A percentile compares a stretch with the other conserved stretches of the same genome.
Evolutionary conservation across 441 rosid genomes (phyloP).

Genomic region (Omphalea diandra): DNA sequence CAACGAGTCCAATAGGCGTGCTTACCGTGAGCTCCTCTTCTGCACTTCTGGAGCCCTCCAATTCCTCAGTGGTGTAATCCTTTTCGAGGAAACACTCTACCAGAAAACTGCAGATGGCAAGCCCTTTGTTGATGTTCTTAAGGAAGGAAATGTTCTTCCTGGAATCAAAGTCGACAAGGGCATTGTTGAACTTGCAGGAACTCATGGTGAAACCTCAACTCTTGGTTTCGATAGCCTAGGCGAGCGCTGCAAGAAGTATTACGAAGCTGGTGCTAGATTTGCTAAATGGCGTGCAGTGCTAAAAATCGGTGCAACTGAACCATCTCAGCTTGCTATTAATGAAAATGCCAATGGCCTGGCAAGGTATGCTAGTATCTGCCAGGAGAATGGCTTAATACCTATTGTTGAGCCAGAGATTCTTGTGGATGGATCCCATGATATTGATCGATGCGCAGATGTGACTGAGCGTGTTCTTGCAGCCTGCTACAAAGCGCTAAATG

Average conservation of each 20-base stretch:
- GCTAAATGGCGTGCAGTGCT: constrained; percentile 98
- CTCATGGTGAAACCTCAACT: constrained; percentile 82
- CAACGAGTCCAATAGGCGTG: constrained; percentile 75
- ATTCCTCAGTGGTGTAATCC: constrained; percentile 82
- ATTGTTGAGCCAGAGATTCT: constrained; percentile 96
- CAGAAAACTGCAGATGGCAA: constrained; percentile 68
- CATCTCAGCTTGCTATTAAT: constrained; percentile 71
- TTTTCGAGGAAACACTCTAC: constrained; percentile 91
- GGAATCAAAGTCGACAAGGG: constrained; percentile 99
- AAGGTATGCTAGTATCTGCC: constrained; percentile 87
- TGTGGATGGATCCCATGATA: constrained; percentile 91
- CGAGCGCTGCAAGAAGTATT: constrained; percentile 86
- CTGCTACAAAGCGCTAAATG: constrained; percentile 94
- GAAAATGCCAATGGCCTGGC: constrained; percentile 92
- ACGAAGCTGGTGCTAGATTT: constrained; percentile 89
- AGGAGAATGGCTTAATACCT: constrained; percentile 93
- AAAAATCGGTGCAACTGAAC: constrained; percentile 78
- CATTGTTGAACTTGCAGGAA: constrained; percentile 83
- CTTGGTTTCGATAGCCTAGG: constrained; percentile 92
- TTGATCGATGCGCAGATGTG: constrained; percentile 66
- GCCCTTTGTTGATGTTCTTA: constrained; percentile 79
- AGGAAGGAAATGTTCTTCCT: constrained; percentile 84
- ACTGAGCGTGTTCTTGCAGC: constrained; percentile 93
- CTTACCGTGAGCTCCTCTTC: constrained; percentile 92
- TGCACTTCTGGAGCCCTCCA: constrained; percentile 72